A percentile compares a stretch with the other conserved stretches of the same genome.
Conservation (phyloP, 192 early-diverging fungal species). For the Podila horticola region DNA sequence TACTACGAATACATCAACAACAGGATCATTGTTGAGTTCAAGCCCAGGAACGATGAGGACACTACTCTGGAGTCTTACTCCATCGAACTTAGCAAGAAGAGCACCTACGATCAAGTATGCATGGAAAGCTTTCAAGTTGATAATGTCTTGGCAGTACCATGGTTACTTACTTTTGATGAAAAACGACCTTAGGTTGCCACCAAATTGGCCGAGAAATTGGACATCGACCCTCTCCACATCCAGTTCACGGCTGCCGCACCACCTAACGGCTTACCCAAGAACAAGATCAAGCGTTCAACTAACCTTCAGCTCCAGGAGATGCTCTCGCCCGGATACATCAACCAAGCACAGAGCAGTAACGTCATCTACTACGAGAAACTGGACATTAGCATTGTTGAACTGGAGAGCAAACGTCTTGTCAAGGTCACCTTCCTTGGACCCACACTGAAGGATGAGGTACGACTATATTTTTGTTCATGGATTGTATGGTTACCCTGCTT, state of each 20-base stretch:
- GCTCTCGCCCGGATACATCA: slow-evolving; percentile 33
- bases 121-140: neutral
- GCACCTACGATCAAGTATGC: slow-evolving; percentile 65
- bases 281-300: slow-evolving; percentile 38
- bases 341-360: slow-evolving; percentile 27
- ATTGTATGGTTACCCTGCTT: neutral
- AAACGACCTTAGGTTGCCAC: slow-evolving; percentile 56
- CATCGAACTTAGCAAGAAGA: slow-evolving; percentile 72
- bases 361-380: slow-evolving; percentile 87
- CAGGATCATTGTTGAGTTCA: slow-evolving; percentile 78
- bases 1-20: slow-evolving; percentile 85
- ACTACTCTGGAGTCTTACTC: slow-evolving; percentile 50
- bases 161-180: neutral
- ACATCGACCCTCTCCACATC: slow-evolving; percentile 76
- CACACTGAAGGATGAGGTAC: slow-evolving; percentile 73
- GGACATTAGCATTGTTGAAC: slow-evolving; percentile 81
- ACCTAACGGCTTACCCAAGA: slow-evolving; percentile 40
- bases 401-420: slow-evolving; percentile 82
- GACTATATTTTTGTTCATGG: neutral
- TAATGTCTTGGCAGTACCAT: neutral
- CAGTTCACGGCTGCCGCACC: slow-evolving; percentile 67
- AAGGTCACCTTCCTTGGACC: slow-evolving; percentile 76
- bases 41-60: slow-evolving; percentile 59
- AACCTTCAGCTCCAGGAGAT: slow-evolving; percentile 53
- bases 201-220: slow-evolving; percentile 68